phyloP scores from a whole-genome alignment of 257 asterid species.

The Solanum lycopersicoides region DNA sequence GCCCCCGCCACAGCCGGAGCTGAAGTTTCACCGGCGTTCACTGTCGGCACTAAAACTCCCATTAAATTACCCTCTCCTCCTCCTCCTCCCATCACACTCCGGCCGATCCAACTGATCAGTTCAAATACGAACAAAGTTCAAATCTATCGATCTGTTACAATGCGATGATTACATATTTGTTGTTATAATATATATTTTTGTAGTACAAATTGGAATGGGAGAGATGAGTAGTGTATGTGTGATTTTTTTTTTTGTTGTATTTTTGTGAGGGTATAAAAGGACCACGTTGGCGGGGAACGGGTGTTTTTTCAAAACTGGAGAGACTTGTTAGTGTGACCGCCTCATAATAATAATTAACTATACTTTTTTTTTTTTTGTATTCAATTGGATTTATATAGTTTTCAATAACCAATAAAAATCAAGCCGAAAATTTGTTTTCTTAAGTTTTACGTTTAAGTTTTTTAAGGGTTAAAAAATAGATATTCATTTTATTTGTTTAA shows the following conservation, averaged over 20 bases:
- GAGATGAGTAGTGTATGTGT: not conserved
- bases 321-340: not conserved
- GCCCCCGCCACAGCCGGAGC: not conserved
- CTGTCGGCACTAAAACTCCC: constrained; percentile 52
- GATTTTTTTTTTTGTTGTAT: not conserved
- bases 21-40: constrained; percentile 16
- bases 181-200: not conserved
- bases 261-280: constrained; percentile 49
- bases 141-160: not conserved
- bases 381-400: not conserved
- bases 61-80: constrained; percentile 21
- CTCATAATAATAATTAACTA: not conserved
- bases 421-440: not conserved
- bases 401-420: not conserved
- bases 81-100: constrained; percentile 9
- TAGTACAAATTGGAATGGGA: not conserved
- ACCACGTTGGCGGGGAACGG: constrained; percentile 53
- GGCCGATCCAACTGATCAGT: not conserved
- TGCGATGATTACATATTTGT: not conserved
- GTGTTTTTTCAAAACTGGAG: not conserved
- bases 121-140: not conserved
- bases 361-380: not conserved
- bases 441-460: not conserved
- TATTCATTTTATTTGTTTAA: no score
- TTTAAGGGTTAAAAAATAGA: not conserved